Evolutionary conservation across 2,329 filamentous ascomycete species (phyloP).

Genomic region (Madurella fahalii): DNA sequence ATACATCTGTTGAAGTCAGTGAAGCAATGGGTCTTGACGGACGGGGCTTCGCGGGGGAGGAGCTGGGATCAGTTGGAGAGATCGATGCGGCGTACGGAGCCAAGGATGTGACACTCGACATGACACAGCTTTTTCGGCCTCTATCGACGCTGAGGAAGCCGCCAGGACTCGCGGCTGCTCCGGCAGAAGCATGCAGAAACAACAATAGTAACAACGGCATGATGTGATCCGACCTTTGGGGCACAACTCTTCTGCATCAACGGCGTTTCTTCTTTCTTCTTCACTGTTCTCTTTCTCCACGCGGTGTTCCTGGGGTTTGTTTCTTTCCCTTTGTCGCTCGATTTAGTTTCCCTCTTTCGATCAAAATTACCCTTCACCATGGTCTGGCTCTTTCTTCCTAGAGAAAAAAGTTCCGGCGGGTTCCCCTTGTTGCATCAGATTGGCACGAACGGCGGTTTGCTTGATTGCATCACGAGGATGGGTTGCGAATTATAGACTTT

Average conservation of each 20-base stretch:
- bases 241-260: constrained; percentile 28
- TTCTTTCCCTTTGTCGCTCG: constrained; percentile 29
- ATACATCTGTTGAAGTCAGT: constrained; percentile 59
- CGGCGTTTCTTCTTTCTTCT: constrained; percentile 26
- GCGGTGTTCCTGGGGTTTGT: constrained; percentile 22
- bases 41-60: constrained; percentile 61
- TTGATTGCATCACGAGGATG: constrained; percentile 35
- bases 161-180: constrained; percentile 40
- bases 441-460: constrained; percentile 33
- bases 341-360: constrained; percentile 21
- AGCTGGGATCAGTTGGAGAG: constrained; percentile 63
- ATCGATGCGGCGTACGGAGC: constrained; percentile 65
- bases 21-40: constrained; percentile 56
- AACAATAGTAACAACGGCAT: constrained; percentile 28
- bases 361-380: constrained; percentile 5
- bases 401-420: constrained; percentile 26
- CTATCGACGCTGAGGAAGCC: constrained; percentile 43
- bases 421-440: constrained; percentile 34
- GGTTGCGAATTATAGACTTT: constrained; percentile 34
- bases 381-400: constrained; percentile 18
- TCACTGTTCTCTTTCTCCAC: constrained; percentile 20
- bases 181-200: constrained; percentile 36
- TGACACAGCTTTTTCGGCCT: constrained; percentile 68
- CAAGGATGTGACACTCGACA: constrained; percentile 62
- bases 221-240: constrained; percentile 27